phyloP scores from a whole-genome alignment of 495 filamentous ascomycete genomes.

The Annulohypoxylon moriforme region DNA sequence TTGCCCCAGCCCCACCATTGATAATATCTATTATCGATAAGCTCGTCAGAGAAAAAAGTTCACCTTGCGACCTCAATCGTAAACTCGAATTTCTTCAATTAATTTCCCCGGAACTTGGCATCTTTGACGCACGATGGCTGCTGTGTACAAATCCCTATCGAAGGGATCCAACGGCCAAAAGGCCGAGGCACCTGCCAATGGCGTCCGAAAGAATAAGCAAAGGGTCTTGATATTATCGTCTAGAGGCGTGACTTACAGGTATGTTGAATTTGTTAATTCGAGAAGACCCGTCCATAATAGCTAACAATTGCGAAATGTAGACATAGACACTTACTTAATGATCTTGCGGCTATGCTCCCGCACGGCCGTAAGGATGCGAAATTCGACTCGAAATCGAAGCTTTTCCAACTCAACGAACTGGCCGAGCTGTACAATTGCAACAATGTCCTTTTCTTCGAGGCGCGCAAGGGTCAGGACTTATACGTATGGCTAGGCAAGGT shows the following conservation, averaged over 20 bases:
- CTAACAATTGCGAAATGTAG: conserved; percentile 54
- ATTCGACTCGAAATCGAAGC: conserved; percentile 93
- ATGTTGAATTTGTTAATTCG: conserved; percentile 21
- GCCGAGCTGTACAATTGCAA: conserved; percentile 99
- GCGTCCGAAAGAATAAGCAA: conserved; percentile 69
- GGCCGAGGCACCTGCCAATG: conserved; percentile 52
- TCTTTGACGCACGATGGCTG: conserved; percentile 72
- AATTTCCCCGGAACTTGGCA: not conserved
- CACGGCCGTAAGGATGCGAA: conserved; percentile 95
- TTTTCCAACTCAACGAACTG: conserved; percentile 93
- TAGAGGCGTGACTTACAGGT: conserved; percentile 89
- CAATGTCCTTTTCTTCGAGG: conserved; percentile 97
- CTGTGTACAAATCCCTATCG: conserved; percentile 93
- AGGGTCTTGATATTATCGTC: conserved; percentile 90
- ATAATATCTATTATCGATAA: conserved; percentile 41
- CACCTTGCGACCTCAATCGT: conserved; percentile 27
- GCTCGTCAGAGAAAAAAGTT: conserved; percentile 41
- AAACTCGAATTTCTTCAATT: conserved; percentile 12
- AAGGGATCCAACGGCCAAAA: conserved; percentile 68
- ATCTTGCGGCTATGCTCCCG: conserved; percentile 88
- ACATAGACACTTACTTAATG: conserved; percentile 91
- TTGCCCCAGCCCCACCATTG: conserved; percentile 21
- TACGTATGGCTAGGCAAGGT: conserved; percentile 95
- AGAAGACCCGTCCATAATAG: conserved; percentile 2
- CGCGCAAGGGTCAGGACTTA: conserved; percentile 91